Evolutionary conservation across 225 moss, liverwort and hornwort species (phyloP), one percentile per base, ranked within the genome.

Genomic region (Pseudoscleropodium purum): DNA sequence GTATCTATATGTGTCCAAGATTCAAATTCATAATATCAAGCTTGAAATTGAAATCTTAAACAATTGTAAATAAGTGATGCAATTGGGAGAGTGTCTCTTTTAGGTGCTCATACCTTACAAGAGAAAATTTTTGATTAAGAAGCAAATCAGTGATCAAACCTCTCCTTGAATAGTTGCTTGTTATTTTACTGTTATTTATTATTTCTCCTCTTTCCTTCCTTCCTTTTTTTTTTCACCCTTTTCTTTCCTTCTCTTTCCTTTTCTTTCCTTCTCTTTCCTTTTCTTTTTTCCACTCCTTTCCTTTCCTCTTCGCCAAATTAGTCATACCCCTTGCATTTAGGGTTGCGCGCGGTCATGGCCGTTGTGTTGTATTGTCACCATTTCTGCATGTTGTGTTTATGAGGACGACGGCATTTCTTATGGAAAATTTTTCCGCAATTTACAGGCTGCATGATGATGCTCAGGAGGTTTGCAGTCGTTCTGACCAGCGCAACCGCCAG

Each of bases 141-240:
- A 56, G 6, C 2, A 3, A 24, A 15, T 2, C 51, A 75, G 2
- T 10, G 19, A 49, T 13, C 13, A 51, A 33, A 33, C 0, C 0
- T 76, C 5, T 51, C 49, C 6, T 75, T 21, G 34, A 52, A 4
- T 14, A 15, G 14, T 0, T 54, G 0, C 10, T 56, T 78, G 17
- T 79, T 57, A 15, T 49, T 36, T n/a, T 61, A 4, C 10, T 19
- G 7, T 49, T 37, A 24, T 15, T 64, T 47, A 7, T 56, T 54
- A 18, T 65, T 5, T 31, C 1, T 1, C 15, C 31, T 76, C 14
- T 24, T 10, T 56, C 5, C 8, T 56, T 54, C 4, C 5, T 31
- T 63, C 5, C 19, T 24, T 37, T 76, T 63, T 33, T 41, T 62
- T 45, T 8, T 31, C 11, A 4, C 7, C 31, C 12, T 45, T 18